Base-by-base conservation (phyloP, 768 basidiomycete species). In the Cubamyces sp. region DNA sequence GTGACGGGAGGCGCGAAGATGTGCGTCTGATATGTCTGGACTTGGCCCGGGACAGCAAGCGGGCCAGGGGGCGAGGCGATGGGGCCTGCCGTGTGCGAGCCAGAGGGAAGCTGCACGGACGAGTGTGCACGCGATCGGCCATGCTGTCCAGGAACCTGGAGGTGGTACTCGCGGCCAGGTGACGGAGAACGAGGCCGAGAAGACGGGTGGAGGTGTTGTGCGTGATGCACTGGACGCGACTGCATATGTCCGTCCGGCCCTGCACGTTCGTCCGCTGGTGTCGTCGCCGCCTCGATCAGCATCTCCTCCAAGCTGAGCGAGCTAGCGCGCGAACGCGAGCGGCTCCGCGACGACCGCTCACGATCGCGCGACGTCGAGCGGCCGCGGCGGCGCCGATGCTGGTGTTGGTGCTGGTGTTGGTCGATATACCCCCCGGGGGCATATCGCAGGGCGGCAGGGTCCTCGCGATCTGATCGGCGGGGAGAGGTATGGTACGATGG, bases 1-100 rank as follows among this genome's bases (percentile, higher is more conserved):
- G 85, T 90, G 7, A 89, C 86, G 3, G 86, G 84, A 3, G 88
- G 86, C 7, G 88, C 87, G 68, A 91, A 91, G 14, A 88, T 83
- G 69, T 90, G 88, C 0, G 85, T 87, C 63, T 86, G 85, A 61
- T 85, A 85, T 23, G 76, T 78, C 41, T 79, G 71, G 9, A 77
- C 70, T 57, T 80, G 74, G 26, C 76, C 71, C 0, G 75, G 76
- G 28, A 73, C 71, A 8, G 74, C 69, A 14, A 75, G 68, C 0
- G 75, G 74, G 3, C 73, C 76, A 0, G 68, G 57, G 0, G 70
- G 66, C 0, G 68, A 61, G 1, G 69, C 51, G 0, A 69, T 45
- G 16, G 72, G 40, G 1, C 49, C 53, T 6, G 62, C n/a, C 18
- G 54, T 48, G 54, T 61, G 54, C 21, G 62, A 54, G n/a, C 64